Conservation (phyloP, 2,329 filamentous ascomycete species). For the Ophiostoma himal-ulmi region DNA sequence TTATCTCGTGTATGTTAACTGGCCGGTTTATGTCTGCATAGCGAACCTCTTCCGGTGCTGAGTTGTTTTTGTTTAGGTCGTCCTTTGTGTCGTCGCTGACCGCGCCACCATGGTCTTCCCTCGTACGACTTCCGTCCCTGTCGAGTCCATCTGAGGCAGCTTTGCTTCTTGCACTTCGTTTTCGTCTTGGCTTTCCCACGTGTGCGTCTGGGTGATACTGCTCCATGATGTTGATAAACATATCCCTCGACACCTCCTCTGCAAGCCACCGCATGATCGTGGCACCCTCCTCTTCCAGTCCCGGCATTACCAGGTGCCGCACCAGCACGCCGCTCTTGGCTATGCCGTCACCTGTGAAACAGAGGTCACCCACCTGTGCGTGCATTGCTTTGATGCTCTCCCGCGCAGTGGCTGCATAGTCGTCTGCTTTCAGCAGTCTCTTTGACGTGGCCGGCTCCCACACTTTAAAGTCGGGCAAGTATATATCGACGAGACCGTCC, state of each 20-base stretch:
- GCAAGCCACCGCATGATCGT: constrained; percentile 74
- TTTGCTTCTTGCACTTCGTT: constrained; percentile 26
- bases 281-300: constrained; percentile 64
- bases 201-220: constrained; percentile 78
- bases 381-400: constrained; percentile 79
- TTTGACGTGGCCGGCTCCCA: constrained; percentile 63
- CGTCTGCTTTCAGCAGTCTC: constrained; percentile 69
- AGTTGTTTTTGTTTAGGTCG: constrained; percentile 32
- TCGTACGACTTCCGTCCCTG: background rate
- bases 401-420: constrained; percentile 65
- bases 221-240: constrained; percentile 84
- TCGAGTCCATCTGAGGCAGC: background rate
- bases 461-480: constrained; percentile 83
- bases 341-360: constrained; percentile 74
- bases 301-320: constrained; percentile 80
- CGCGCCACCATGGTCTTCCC: background rate
- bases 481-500: constrained; percentile 77
- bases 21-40: constrained; percentile 76
- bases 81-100: constrained; percentile 22
- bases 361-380: constrained; percentile 72
- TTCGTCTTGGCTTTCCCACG: constrained; percentile 62
- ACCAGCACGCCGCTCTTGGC: constrained; percentile 72
- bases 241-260: constrained; percentile 63
- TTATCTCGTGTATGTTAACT: constrained; percentile 59
- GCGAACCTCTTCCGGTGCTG: constrained; percentile 38